phyloP scores from a whole-genome alignment of 2,329 filamentous ascomycete genomes.

The Anisogramma anomala region DNA sequence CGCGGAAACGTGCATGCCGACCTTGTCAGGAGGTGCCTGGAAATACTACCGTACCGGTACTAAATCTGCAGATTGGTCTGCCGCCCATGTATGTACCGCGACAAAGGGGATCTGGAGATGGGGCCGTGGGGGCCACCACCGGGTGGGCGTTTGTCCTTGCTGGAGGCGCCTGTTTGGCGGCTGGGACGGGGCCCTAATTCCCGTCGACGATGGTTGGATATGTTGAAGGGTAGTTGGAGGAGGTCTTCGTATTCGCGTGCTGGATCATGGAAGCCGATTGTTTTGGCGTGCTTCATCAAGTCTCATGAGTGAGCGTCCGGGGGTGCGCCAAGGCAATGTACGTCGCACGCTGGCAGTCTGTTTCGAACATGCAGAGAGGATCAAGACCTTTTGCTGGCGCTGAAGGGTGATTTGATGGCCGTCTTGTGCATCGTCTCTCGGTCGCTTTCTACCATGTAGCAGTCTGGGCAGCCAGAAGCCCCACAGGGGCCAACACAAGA shows the following conservation, averaged over 20 bases:
- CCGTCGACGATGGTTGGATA: background rate
- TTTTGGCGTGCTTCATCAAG: background rate
- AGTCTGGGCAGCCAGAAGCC: too few species aligned
- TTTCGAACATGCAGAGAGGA: too few species aligned
- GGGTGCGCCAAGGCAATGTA: background rate
- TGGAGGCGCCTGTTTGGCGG: too few species aligned
- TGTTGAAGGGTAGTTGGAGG: background rate
- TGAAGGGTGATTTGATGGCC: too few species aligned
- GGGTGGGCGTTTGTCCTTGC: background rate
- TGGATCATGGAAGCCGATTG: background rate
- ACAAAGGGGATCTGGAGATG: slow-evolving; percentile 5
- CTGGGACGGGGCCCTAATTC: background rate
- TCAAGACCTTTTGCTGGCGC: too few species aligned
- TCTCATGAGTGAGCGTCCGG: background rate
- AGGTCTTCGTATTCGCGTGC: background rate
- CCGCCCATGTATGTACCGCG: slow-evolving; percentile 14
- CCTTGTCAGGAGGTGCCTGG: background rate
- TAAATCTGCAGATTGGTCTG: slow-evolving; percentile 10
- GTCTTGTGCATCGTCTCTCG: too few species aligned
- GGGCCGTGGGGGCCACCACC: slow-evolving; percentile 10
- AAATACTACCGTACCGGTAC: slow-evolving; percentile 15
- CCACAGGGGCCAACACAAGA: too few species aligned
- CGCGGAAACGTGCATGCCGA: slow-evolving; percentile 11
- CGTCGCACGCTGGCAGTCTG: background rate
- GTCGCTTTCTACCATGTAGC: too few species aligned